These are phyloP conservation scores for Boletus subcaerulescens DNA, from an alignment of 768 basidiomycete genomes.

Conservation along the genomic window DNA sequence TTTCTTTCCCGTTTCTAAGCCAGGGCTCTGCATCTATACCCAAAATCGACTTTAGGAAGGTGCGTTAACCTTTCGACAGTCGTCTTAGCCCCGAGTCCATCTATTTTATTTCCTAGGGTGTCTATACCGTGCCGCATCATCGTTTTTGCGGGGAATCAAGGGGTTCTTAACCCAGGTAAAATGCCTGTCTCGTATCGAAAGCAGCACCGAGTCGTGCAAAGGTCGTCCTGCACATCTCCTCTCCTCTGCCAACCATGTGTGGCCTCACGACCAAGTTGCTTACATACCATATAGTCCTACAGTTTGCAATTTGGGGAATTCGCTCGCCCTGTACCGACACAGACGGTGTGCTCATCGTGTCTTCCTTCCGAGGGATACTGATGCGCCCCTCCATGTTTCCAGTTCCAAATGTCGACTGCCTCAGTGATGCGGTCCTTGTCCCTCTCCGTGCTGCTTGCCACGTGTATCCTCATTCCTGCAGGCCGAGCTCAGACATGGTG, in stretches of 20 bases:
- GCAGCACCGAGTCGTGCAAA: neutral
- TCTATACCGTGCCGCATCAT: neutral
- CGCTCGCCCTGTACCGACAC: neutral
- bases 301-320: neutral
- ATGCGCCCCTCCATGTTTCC: neutral
- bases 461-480: constrained; percentile 13
- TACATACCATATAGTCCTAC: neutral
- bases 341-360: constrained; percentile 4
- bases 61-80: neutral
- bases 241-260: neutral
- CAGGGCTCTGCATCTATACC: neutral
- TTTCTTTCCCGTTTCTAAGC: neutral
- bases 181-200: neutral
- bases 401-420: neutral
- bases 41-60: neutral
- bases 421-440: constrained; percentile 7
- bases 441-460: constrained; percentile 11
- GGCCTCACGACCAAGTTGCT: neutral
- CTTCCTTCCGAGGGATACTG: neutral
- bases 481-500: constrained; percentile 29
- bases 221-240: neutral
- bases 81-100: neutral
- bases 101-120: neutral
- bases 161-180: constrained; percentile 9
- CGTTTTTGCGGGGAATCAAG: neutral